Conservation (phyloP, 1,284 basidiomycete species). For the Ustilago vetiveriae region DNA sequence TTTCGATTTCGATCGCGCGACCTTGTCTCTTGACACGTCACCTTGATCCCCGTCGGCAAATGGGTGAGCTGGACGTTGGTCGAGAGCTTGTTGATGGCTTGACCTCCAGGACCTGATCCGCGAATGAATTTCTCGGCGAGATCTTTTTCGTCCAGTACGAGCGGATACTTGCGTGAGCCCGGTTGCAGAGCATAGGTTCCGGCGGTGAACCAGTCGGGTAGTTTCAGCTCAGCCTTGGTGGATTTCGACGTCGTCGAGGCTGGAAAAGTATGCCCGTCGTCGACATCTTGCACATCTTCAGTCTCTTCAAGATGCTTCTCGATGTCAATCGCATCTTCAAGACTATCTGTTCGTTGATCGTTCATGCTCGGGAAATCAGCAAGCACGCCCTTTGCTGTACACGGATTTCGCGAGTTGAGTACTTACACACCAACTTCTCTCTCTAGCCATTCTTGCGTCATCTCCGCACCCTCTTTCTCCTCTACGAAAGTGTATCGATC, state of each 20-base stretch:
- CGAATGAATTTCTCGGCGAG: constrained; percentile 63
- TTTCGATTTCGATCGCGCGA: constrained; percentile 56
- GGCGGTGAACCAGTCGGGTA: constrained; percentile 53
- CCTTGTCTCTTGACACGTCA: constrained; percentile 60
- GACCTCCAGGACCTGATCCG: constrained; percentile 63
- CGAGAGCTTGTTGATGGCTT: constrained; percentile 65
- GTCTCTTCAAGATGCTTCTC: constrained; percentile 6
- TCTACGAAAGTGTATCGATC: constrained; percentile 51
- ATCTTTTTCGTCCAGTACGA: constrained; percentile 57
- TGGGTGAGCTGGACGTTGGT: constrained; percentile 60
- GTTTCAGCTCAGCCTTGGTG: not conserved
- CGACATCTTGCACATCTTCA: not conserved
- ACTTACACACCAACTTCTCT: constrained; percentile 64
- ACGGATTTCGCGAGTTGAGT: no score
- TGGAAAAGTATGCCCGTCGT: not conserved
- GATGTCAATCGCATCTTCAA: constrained; percentile 5
- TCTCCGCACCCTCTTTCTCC: constrained; percentile 41
- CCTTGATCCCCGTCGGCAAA: constrained; percentile 53
- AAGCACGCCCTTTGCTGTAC: not conserved
- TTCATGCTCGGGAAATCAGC: not conserved
- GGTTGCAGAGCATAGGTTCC: constrained; percentile 51
- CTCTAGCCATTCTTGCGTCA: constrained; percentile 55
- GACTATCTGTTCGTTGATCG: constrained; percentile 39
- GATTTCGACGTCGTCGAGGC: not conserved
- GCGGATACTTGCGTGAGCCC: constrained; percentile 55